Evolutionary conservation across 106 monocot species (phyloP), one percentile per base, ranked within the genome.

Genomic region (Narthecium ossifragum): DNA sequence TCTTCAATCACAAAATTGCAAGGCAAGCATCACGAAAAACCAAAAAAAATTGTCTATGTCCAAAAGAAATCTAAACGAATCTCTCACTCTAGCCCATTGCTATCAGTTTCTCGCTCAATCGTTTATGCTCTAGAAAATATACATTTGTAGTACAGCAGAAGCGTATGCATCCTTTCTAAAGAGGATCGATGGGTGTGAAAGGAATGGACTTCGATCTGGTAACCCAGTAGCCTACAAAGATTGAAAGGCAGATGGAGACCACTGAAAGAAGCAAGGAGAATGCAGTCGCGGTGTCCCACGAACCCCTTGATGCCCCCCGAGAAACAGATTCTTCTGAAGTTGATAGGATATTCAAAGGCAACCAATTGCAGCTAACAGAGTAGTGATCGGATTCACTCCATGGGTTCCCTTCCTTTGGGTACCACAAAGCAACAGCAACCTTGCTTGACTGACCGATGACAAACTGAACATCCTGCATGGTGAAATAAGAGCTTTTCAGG

Each of bases 361-460:
- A 18, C 96, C 96, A 96, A 49, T 96, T 71, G 38, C 96, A 96
- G 31, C 75, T 90, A 38, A 69, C 86, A 0, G 96, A 90, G 51
- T 84, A 96, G 61, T 96, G 96, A 9, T 78, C 63, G 3, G 84
- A 84, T 2, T 80, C 83, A 13, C 39, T 64, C 86, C 86, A 96
- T 57, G 80, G 65, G 1, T 86, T 76, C 17, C 90, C 96, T 54
- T 62, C 70, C 5, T 51, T 28, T 56, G 96, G 96, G 63, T 84
- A 96, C 96, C 96, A 96, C 78, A 96, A 90, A 14, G 96, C 96
- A 39, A 81, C 78, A 7, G 84, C 80, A 48, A 96, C 37, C 50
- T 79, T 90, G 63, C 80, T 84, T 3, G 68, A 8, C 64, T 86
- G 78, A 45, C 96, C 84, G 5, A 96, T 84, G 12, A 72, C 71